Percentiles rank a stretch among this genome's conserved stretches.
These are phyloP conservation scores for Paramecium tetraurelia DNA, from an alignment of 73 alveolate species.

Conservation along the genomic window DNA sequence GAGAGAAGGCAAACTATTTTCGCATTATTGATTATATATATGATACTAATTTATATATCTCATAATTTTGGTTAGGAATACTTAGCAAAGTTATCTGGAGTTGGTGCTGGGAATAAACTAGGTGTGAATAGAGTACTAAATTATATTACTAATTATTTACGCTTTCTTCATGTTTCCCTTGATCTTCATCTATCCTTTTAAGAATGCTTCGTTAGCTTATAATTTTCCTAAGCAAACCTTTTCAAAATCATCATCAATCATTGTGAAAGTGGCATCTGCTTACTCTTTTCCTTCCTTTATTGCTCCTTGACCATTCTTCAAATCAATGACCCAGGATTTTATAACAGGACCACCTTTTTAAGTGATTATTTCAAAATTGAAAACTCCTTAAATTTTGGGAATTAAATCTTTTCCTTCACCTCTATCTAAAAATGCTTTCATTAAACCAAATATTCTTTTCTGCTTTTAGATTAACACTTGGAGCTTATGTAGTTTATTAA, in stretches of 20 bases:
- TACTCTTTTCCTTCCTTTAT: conserved; percentile 64
- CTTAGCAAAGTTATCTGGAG: conserved; percentile 80
- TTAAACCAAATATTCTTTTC: conserved; percentile 44
- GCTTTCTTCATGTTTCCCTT: conserved; percentile 89
- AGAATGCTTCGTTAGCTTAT: conserved; percentile 84
- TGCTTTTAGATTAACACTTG: conserved; percentile 16
- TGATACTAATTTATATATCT: conserved; percentile 12
- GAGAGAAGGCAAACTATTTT: conserved; percentile 38
- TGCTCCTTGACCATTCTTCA: conserved; percentile 76
- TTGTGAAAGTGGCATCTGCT: conserved; percentile 86
- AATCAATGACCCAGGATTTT: conserved; percentile 77
- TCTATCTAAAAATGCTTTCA: conserved; percentile 58
- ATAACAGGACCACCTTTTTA: conserved; percentile 75
- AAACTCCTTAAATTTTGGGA: conserved; percentile 9
- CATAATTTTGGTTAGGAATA: conserved; percentile 76
- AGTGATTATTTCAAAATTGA: conserved; percentile 70
- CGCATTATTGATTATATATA: neutral
- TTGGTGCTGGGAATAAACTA: conserved; percentile 88
- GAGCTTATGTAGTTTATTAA: neutral
- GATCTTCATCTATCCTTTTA: conserved; percentile 88
- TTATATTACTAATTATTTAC: conserved; percentile 66
- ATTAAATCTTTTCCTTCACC: conserved; percentile 77
- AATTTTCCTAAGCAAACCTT: conserved; percentile 79
- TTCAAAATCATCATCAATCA: conserved; percentile 85
- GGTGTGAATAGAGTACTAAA: conserved; percentile 67